Evolutionary conservation across 495 filamentous ascomycete genomes (phyloP).

Genomic region (Penicillium coffeae): DNA sequence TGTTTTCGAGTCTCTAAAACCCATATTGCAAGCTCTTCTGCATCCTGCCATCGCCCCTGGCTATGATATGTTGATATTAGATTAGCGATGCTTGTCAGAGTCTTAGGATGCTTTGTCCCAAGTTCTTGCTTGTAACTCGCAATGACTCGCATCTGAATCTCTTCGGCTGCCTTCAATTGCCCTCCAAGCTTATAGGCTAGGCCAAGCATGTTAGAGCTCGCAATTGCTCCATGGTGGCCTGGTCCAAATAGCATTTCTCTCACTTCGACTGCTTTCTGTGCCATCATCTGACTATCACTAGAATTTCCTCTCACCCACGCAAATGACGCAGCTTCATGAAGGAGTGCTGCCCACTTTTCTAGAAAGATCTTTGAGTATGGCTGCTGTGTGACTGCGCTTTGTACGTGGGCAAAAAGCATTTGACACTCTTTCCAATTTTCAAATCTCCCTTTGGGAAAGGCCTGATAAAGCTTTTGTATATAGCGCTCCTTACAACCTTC

Average conservation of each 20-base stretch:
- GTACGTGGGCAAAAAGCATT: neutral
- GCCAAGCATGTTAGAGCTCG: neutral
- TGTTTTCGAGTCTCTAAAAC: neutral
- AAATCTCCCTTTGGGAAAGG: neutral
- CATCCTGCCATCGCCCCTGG: slow-evolving; percentile 2
- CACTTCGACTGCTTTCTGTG: neutral
- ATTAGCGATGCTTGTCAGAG: neutral
- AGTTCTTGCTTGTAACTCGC: neutral
- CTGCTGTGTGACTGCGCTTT: neutral
- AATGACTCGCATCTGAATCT: neutral
- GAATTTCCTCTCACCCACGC: neutral
- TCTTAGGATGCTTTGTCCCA: neutral
- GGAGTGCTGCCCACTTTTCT: neutral
- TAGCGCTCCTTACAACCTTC: neutral
- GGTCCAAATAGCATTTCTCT: slow-evolving; percentile 1
- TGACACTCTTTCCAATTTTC: neutral
- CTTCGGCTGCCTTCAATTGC: slow-evolving; percentile 3
- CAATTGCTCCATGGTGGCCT: neutral
- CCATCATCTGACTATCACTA: neutral
- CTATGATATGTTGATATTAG: neutral
- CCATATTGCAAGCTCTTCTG: neutral
- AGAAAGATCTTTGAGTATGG: neutral
- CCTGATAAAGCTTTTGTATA: neutral
- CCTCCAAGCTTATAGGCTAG: neutral
- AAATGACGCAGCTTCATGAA: neutral